Conservation (phyloP, 2,329 filamentous ascomycete genomes). For the Alternaria sp. region DNA sequence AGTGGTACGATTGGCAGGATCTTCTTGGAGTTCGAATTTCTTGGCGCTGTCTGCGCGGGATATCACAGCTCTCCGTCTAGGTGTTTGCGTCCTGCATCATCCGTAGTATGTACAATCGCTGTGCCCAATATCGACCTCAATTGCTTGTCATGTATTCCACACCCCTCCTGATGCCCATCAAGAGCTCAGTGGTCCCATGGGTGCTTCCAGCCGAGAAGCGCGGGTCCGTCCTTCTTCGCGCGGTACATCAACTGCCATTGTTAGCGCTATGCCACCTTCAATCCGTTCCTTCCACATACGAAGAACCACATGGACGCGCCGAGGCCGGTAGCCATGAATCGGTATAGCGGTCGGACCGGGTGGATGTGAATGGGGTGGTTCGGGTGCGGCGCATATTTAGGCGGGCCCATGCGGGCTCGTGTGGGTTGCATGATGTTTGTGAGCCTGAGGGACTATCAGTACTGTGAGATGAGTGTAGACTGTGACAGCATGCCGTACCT, state of each 20-base stretch:
- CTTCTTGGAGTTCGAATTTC: not conserved
- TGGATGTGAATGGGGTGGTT: conserved; percentile 64
- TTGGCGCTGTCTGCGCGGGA: conserved; percentile 3
- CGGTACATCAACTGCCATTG: conserved; percentile 83
- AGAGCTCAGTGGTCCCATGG: conserved; percentile 54
- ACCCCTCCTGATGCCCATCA: not conserved
- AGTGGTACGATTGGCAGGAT: not conserved
- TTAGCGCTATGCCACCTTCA: conserved; percentile 24
- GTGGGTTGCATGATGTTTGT: conserved; percentile 34
- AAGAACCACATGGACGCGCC: conserved; percentile 99
- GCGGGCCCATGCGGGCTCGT: conserved; percentile 43
- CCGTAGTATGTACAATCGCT: not conserved
- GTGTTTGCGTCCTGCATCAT: not conserved
- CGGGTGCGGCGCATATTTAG: conserved; percentile 48
- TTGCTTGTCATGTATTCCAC: not conserved
- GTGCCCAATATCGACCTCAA: too few relatives aligned
- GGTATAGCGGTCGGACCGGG: conserved; percentile 73
- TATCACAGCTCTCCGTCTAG: not conserved
- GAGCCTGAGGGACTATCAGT: conserved; percentile 28
- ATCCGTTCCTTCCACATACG: conserved; percentile 61
- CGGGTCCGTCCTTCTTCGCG: conserved; percentile 94
- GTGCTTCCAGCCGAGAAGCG: conserved; percentile 90
- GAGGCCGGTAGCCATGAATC: conserved; percentile 83
- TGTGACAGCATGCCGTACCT: too few relatives aligned
- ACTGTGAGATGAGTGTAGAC: too few relatives aligned